A percentile compares a stretch with the other conserved stretches of the same genome.
phyloP scores from a whole-genome alignment of 306 rosid genomes.

The Corylus americana region DNA sequence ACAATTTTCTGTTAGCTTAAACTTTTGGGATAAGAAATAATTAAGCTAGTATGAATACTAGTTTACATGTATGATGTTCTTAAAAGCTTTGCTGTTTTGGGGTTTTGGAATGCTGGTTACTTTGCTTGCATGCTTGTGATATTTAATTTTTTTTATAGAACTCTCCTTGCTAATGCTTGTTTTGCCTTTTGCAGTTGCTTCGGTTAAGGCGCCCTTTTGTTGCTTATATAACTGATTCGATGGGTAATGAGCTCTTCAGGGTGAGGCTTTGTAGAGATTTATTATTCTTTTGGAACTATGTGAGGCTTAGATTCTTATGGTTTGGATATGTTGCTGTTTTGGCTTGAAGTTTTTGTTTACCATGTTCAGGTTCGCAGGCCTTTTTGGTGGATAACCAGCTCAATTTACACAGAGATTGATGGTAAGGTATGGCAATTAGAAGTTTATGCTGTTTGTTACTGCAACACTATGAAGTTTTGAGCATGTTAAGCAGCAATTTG shows the following conservation, averaged over 20 bases:
- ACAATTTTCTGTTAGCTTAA: too few species aligned
- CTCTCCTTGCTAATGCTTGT: slow-evolving; percentile 23
- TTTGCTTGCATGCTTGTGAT: slow-evolving; percentile 10
- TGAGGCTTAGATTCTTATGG: slow-evolving; percentile 4
- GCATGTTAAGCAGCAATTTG: slow-evolving; percentile 24
- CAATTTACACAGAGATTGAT: slow-evolving; percentile 88
- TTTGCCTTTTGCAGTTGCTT: slow-evolving; percentile 62
- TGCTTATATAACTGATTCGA: slow-evolving; percentile 75
- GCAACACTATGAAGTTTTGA: slow-evolving; percentile 6
- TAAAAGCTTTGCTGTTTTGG: background rate
- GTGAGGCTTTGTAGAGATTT: slow-evolving; percentile 46
- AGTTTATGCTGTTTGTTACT: slow-evolving; percentile 11
- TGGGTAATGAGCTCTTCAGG: slow-evolving; percentile 83
- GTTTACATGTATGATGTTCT: background rate
- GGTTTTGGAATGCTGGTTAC: background rate
- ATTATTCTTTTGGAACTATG: background rate
- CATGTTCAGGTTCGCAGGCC: slow-evolving; percentile 82
- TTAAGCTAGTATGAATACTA: background rate
- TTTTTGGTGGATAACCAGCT: slow-evolving; percentile 98
- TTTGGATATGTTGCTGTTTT: slow-evolving; percentile 21
- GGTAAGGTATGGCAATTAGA: slow-evolving; percentile 70
- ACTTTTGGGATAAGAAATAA: background rate
- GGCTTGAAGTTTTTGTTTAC: slow-evolving; percentile 29
- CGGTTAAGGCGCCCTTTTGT: slow-evolving; percentile 90
- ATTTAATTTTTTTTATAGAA: slow-evolving; percentile 1